Evolutionary conservation across 768 basidiomycete species (phyloP), one percentile per base, ranked within the genome.

Genomic region (Lactifluus subvellereus): DNA sequence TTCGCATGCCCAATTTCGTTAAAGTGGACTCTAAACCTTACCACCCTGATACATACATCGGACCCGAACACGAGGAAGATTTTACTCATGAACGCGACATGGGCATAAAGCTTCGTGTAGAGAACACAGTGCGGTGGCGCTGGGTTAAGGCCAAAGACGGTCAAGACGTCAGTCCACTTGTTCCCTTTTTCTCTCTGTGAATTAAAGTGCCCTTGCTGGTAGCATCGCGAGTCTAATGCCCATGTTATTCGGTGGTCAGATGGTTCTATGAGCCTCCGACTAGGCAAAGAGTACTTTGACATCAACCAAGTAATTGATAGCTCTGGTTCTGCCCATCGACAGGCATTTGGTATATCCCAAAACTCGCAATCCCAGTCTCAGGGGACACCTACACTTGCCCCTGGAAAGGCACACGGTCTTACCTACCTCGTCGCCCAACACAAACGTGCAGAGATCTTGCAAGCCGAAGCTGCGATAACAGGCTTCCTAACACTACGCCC

Each of bases 221-320:
- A 97, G 94, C 78, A 76, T 67, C 83, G 87, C 66, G 88, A 95
- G 78, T 92, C 93, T 16, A 99, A 99, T 71, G 85, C 89, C 66
- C 88, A 94, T 35, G 78, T 98, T 43, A 84, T 99, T 61, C 84
- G 89, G 14, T 99, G 97, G 97, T 97, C 94, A 6, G 97, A 99
- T 72, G 96, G 96, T 16, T 83, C 89, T 14, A 76, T 94, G 60
- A 95, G 94, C 68, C 82, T 99, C 35, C 88, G 91, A 66, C 77
- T 99, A 59, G 97, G 97, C 48, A 89, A 91, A 73, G 96, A 98
- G 71, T 78, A 97, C 5, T 98, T 95, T 75, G 94, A 98, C 76
- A 85, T 98, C 55, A 85, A 82, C 56, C 84, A 89, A 73, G 84
- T 82, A 64, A 77, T 91, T 61, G 91, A 94, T 70, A 87, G 82